These are phyloP conservation scores for Cryphonectria parasitica DNA, from an alignment of 2,329 filamentous ascomycete species.

Conservation along the genomic window DNA sequence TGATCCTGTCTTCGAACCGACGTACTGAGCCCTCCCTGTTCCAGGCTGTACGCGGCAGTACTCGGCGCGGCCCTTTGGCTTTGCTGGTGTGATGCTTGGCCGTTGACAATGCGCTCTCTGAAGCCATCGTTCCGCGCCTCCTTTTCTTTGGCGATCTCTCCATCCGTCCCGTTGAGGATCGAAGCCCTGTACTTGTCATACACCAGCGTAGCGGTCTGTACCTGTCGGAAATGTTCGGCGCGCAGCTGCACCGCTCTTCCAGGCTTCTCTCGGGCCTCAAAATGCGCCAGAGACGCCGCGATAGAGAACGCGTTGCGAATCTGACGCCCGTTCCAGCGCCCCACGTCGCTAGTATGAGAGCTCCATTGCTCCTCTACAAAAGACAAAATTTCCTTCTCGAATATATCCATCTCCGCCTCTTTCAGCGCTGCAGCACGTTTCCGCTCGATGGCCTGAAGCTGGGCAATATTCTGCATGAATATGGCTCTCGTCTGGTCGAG, in stretches of 20 bases:
- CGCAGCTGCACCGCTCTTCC: slow-evolving; percentile 7
- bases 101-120: background rate
- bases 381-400: slow-evolving; percentile 2
- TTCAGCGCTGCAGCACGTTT: slow-evolving; percentile 16
- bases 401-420: slow-evolving; percentile 23
- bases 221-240: slow-evolving; percentile 21
- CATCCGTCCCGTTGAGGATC: background rate
- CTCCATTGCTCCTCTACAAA: background rate
- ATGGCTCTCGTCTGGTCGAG: slow-evolving; percentile 24
- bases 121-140: slow-evolving; percentile 9
- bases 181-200: slow-evolving; percentile 12
- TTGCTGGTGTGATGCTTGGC: background rate
- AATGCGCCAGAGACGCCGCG: slow-evolving; percentile 27
- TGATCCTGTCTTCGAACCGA: background rate
- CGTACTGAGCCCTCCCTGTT: background rate
- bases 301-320: slow-evolving; percentile 42
- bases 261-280: slow-evolving; percentile 6
- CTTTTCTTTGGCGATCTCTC: slow-evolving; percentile 1
- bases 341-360: slow-evolving; percentile 25
- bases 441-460: slow-evolving; percentile 11
- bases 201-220: slow-evolving; percentile 7
- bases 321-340: slow-evolving; percentile 40
- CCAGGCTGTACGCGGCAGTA: background rate
- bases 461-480: slow-evolving; percentile 16
- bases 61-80: background rate